These are phyloP conservation scores for Epipyxis sp. DNA, from an alignment of 108 stramenopile genomes.

Conservation along the genomic window DNA sequence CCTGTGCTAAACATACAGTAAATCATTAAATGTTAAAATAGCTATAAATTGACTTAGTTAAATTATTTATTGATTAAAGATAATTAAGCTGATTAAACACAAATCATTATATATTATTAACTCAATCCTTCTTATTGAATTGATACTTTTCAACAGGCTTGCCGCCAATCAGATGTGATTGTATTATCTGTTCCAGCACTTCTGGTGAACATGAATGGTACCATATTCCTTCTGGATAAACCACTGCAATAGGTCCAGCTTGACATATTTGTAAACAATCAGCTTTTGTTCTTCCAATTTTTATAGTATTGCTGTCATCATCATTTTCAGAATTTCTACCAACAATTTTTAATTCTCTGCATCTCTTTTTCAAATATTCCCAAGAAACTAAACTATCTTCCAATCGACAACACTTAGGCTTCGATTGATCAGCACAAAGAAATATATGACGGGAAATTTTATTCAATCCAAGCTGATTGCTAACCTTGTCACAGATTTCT, in stretches of 20 bases:
- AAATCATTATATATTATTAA: too few relatives aligned
- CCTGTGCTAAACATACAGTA: too few relatives aligned
- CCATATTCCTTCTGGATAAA: constrained; percentile 33
- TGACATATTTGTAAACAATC: constrained; percentile 20
- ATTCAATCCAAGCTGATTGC: constrained; percentile 59
- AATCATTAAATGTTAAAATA: too few relatives aligned
- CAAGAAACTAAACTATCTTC: too few relatives aligned
- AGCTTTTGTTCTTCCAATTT: background rate
- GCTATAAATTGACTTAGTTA: too few relatives aligned
- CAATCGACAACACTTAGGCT: constrained; percentile 58
- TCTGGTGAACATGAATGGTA: constrained; percentile 7
- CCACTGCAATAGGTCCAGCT: constrained; percentile 21
- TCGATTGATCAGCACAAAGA: constrained; percentile 62
- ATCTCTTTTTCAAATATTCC: constrained; percentile 9
- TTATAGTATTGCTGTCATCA: too few relatives aligned
- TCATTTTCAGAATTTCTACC: background rate
- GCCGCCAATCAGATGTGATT: constrained; percentile 26
- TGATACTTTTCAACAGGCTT: background rate
- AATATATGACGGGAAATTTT: constrained; percentile 59
- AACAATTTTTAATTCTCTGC: background rate
- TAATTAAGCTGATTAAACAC: too few relatives aligned
- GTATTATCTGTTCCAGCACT: constrained; percentile 27
- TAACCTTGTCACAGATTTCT: constrained; percentile 68
- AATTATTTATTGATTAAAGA: too few relatives aligned
- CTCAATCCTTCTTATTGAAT: background rate